Conservation (phyloP, 139 green algal genomes). For the Mychonastes homosphaera region DNA sequence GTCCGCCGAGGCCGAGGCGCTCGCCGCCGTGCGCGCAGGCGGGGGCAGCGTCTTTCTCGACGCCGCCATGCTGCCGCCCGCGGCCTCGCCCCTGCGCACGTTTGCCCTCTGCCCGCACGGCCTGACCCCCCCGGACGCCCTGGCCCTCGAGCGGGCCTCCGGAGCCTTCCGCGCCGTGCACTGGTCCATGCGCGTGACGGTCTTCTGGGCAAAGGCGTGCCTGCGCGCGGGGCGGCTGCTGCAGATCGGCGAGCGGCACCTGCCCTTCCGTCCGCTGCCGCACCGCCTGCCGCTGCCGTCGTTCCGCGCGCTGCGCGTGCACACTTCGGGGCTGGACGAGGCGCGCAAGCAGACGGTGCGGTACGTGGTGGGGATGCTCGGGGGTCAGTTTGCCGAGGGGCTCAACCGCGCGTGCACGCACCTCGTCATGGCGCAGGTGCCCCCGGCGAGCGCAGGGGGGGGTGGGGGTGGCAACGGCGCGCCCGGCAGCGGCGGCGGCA, state of each 20-base stretch:
- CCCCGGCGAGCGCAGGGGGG: too few species aligned
- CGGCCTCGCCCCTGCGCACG: background rate
- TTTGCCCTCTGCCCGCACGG: constrained; percentile 16
- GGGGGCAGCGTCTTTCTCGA: constrained; percentile 9
- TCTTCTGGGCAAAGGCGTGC: constrained; percentile 4
- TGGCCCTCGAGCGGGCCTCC: background rate
- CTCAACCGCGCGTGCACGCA: background rate
- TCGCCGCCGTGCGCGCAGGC: too few species aligned
- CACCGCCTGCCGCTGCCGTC: constrained; percentile 3
- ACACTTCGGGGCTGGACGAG: background rate
- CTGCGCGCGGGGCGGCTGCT: constrained; percentile 2
- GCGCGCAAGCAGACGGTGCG: constrained; percentile 1
- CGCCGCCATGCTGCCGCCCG: constrained; percentile 5
- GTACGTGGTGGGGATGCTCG: constrained; percentile 1
- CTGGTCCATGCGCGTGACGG: background rate
- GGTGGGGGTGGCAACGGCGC: too few species aligned
- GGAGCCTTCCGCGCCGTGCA: constrained; percentile 9
- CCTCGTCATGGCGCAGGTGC: constrained; percentile 3
- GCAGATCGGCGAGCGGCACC: constrained; percentile 1
- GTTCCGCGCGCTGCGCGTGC: constrained; percentile 1
- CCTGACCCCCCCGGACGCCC: background rate
- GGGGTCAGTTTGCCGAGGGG: background rate
- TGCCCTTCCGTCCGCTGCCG: constrained; percentile 4
- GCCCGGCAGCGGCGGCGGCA: background rate
- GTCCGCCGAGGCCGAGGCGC: too few species aligned